phyloP scores from a whole-genome alignment of 208 protist species.

The Leishmania martiniquensis region DNA sequence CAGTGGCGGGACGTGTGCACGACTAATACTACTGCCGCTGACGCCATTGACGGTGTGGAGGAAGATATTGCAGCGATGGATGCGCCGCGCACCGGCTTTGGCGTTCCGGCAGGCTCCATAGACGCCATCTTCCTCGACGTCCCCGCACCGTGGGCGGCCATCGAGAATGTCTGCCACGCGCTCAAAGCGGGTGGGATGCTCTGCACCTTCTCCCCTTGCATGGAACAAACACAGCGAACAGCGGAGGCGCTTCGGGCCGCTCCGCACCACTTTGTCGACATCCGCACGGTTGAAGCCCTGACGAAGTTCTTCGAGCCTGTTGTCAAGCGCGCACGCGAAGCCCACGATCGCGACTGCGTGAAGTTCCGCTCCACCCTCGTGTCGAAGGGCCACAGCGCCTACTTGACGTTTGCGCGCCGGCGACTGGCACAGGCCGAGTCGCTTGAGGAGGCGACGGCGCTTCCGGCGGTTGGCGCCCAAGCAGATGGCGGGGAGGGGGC shows the following conservation, averaged over 20 bases:
- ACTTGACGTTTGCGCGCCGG: slow-evolving; percentile 89
- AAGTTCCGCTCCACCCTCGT: slow-evolving; percentile 63
- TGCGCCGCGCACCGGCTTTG: slow-evolving; percentile 66
- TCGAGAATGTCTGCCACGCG: slow-evolving; percentile 88
- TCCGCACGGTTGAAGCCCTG: slow-evolving; percentile 90
- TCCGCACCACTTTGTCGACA: slow-evolving; percentile 80
- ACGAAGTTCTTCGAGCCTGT: slow-evolving; percentile 77
- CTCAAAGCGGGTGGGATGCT: slow-evolving; percentile 85
- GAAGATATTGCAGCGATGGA: slow-evolving; percentile 44
- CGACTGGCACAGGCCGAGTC: slow-evolving; percentile 36
- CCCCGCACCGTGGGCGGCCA: slow-evolving; percentile 83
- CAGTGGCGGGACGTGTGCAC: slow-evolving; percentile 88
- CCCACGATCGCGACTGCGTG: slow-evolving; percentile 32
- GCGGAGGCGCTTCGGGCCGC: slow-evolving; percentile 57
- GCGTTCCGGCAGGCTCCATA: slow-evolving; percentile 64
- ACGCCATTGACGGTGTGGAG: slow-evolving; percentile 35
- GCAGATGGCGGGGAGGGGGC: neutral
- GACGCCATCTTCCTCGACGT: slow-evolving; percentile 95
- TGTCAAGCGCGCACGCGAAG: slow-evolving; percentile 55
- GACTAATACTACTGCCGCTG: slow-evolving; percentile 29
- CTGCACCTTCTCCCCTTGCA: slow-evolving; percentile 94
- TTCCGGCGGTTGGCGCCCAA: neutral
- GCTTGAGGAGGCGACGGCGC: slow-evolving; percentile 13
- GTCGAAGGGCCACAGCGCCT: slow-evolving; percentile 92
- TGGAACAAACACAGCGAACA: slow-evolving; percentile 93